phyloP scores from a whole-genome alignment of 805 yeast species.

The Candida sakaeoensis region DNA sequence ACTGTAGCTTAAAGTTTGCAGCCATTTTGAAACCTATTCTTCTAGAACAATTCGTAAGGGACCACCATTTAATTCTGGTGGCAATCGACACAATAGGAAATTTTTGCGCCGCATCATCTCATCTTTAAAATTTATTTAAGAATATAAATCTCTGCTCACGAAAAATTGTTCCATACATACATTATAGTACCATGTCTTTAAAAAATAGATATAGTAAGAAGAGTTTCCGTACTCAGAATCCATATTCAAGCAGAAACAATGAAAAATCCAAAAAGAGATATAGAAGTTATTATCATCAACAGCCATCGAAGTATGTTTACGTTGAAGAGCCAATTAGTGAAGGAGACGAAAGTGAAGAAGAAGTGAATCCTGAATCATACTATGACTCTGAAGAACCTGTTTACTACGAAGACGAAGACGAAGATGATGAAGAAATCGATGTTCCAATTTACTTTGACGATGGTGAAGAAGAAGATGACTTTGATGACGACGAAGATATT shows the following conservation, averaged over 20 bases:
- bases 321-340: conserved; percentile 44
- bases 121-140: conserved; percentile 9
- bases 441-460: conserved; percentile 9
- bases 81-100: conserved; percentile 8
- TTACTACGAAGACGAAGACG: conserved; percentile 6
- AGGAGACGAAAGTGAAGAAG: conserved; percentile 19
- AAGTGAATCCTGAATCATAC: conserved; percentile 7
- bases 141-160: not conserved
- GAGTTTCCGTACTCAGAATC: conserved; percentile 4
- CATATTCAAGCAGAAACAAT: not conserved
- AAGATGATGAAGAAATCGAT: conserved; percentile 3
- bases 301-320: conserved; percentile 28
- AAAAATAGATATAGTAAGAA: conserved; percentile 22
- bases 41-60: not conserved
- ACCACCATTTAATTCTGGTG: conserved; percentile 2
- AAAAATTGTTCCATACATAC: not conserved
- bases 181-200: conserved; percentile 11
- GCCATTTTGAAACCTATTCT: not conserved
- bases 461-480: conserved; percentile 4
- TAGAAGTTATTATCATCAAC: conserved; percentile 34
- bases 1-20: not conserved
- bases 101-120: conserved; percentile 13
- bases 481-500: conserved; percentile 9
- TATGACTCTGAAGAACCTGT: conserved; percentile 7
- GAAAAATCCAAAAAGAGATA: conserved; percentile 16